phyloP scores from a whole-genome alignment of 2,329 filamentous ascomycete species.

The Lecanoromycetidae sp. region DNA sequence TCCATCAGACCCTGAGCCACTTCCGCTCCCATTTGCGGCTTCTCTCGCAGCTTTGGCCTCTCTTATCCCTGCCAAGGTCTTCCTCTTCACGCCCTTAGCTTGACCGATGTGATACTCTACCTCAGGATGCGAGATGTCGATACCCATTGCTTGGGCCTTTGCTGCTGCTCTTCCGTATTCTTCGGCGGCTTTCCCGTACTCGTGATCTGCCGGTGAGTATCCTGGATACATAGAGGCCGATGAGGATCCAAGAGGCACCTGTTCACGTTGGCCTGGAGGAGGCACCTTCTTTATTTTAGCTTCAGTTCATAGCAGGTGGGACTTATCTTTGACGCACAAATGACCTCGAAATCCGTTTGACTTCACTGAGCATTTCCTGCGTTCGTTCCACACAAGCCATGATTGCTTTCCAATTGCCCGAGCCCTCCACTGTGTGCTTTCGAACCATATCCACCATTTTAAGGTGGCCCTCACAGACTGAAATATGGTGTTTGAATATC shows the following conservation, averaged over 20 bases:
- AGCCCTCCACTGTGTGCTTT: slow-evolving; percentile 22
- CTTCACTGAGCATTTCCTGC: slow-evolving; percentile 28
- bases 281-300: slow-evolving; percentile 14
- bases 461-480: slow-evolving; percentile 29
- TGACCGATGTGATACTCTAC: slow-evolving; percentile 18
- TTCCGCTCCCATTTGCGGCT: not conserved
- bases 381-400: slow-evolving; percentile 30
- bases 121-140: slow-evolving; percentile 10
- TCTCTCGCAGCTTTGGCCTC: slow-evolving; percentile 2
- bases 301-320: not conserved
- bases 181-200: slow-evolving; percentile 19
- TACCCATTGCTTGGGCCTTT: slow-evolving; percentile 13
- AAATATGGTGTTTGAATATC: slow-evolving; percentile 32
- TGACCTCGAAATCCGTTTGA: slow-evolving; percentile 26
- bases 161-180: slow-evolving; percentile 13
- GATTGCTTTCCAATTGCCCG: slow-evolving; percentile 24
- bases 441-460: slow-evolving; percentile 28
- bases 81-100: slow-evolving; percentile 13
- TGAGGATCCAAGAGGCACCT: slow-evolving; percentile 20
- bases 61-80: slow-evolving; percentile 7
- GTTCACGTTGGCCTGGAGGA: slow-evolving; percentile 15
- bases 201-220: slow-evolving; percentile 19
- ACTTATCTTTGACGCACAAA: slow-evolving; percentile 23
- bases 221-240: slow-evolving; percentile 21
- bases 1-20: slow-evolving; percentile 1